Conservation (phyloP, 106 monocot genomes). For the Gastrodia elata region DNA sequence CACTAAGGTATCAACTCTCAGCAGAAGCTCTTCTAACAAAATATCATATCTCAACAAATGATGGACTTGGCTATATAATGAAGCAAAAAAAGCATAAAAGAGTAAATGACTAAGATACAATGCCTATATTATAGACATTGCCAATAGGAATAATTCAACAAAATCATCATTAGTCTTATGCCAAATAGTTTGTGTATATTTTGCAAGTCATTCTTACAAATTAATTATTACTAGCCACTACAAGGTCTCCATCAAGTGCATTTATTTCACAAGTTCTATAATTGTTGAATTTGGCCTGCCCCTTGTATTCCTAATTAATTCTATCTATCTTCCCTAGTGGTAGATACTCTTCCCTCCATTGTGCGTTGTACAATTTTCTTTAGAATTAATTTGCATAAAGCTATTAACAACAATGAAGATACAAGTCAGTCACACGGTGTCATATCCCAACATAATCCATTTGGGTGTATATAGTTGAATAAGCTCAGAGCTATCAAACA, state of each 20-base stretch:
- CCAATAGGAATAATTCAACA: not conserved
- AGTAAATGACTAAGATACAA: not conserved
- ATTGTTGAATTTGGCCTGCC: not conserved
- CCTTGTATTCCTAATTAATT: not conserved
- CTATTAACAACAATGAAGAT: not conserved
- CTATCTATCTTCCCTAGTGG: too few relatives aligned
- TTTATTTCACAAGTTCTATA: not conserved
- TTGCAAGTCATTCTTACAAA: not conserved
- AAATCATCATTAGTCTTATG: not conserved
- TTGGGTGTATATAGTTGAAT: not conserved
- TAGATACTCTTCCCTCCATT: too few relatives aligned
- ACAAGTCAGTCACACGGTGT: not conserved
- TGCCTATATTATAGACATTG: not conserved
- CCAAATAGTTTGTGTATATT: not conserved
- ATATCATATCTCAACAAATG: constrained; percentile 1
- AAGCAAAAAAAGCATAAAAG: not conserved
- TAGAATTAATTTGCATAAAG: not conserved
- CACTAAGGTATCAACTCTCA: not conserved
- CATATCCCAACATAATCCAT: not conserved
- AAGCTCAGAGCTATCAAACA: not conserved
- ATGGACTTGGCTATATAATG: not conserved
- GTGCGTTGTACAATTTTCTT: not conserved
- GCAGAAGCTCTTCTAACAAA: not conserved
- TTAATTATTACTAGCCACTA: not conserved
- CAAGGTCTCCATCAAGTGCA: not conserved